phyloP scores from a whole-genome alignment of 2,329 filamentous ascomycete genomes.

The Nemania sp. region DNA sequence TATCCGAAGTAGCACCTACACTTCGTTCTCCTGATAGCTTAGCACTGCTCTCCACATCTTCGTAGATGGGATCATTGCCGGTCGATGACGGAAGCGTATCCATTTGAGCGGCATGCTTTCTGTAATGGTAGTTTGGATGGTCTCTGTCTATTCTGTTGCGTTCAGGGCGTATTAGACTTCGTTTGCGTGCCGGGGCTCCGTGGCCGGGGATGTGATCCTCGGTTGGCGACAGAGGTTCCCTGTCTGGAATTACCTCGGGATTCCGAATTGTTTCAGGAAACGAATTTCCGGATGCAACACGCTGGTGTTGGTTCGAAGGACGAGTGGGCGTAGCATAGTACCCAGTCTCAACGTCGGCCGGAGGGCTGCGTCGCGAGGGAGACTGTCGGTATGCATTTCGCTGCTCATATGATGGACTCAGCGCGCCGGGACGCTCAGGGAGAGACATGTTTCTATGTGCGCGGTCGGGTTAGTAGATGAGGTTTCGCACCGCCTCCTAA shows the following conservation, averaged over 20 bases:
- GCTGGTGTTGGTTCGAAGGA: slow-evolving; percentile 61
- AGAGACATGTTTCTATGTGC: slow-evolving; percentile 67
- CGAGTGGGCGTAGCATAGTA: slow-evolving; percentile 59
- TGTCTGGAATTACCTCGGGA: slow-evolving; percentile 68
- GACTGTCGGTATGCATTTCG: slow-evolving; percentile 75
- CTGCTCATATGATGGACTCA: slow-evolving; percentile 69
- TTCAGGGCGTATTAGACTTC: slow-evolving; percentile 90
- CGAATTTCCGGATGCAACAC: slow-evolving; percentile 68
- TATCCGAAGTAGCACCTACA: slow-evolving; percentile 60
- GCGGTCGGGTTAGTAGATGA: slow-evolving; percentile 37
- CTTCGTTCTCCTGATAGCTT: slow-evolving; percentile 63
- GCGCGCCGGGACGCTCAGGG: slow-evolving; percentile 72
- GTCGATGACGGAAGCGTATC: slow-evolving; percentile 89
- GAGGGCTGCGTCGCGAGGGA: slow-evolving; percentile 72
- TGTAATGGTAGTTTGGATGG: slow-evolving; percentile 96
- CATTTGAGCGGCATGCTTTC: slow-evolving; percentile 95
- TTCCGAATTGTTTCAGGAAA: slow-evolving; percentile 68
- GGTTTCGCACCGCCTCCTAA: background rate
- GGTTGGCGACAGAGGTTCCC: slow-evolving; percentile 65
- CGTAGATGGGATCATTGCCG: slow-evolving; percentile 87
- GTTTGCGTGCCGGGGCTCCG: slow-evolving; percentile 71
- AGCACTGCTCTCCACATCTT: slow-evolving; percentile 77
- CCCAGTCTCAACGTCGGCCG: slow-evolving; percentile 78
- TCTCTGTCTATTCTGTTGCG: slow-evolving; percentile 85
- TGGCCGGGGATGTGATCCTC: slow-evolving; percentile 49